Evolutionary conservation across 2,329 filamentous ascomycete genomes (phyloP).

Genomic region (Arthrobotrys conoides): DNA sequence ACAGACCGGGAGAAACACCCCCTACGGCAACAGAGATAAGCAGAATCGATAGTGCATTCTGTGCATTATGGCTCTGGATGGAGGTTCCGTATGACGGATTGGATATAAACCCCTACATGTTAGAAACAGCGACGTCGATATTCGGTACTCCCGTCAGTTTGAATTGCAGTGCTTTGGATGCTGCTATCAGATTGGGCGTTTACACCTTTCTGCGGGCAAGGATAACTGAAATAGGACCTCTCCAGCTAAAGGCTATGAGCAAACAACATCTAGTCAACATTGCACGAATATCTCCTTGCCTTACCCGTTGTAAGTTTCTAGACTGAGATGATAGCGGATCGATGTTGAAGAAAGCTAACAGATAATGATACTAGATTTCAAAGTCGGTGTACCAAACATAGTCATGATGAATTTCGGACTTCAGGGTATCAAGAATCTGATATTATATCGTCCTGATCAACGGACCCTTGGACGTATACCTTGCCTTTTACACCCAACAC

Average conservation of each 20-base stretch:
- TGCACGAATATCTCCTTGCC: neutral
- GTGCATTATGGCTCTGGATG: conserved; percentile 26
- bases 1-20: neutral
- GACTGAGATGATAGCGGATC: neutral
- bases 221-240: neutral
- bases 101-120: neutral
- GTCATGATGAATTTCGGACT: neutral
- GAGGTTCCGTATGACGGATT: conserved; percentile 1
- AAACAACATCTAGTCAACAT: neutral
- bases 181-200: neutral
- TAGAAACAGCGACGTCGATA: neutral
- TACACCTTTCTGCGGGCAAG: neutral
- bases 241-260: neutral
- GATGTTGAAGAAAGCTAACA: neutral
- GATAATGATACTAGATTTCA: neutral
- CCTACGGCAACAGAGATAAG: conserved; percentile 1
- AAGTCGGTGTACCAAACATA: neutral
- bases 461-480: too few relatives aligned
- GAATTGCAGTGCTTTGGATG: neutral
- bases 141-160: neutral
- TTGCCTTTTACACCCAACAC: neutral
- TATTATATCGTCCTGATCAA: neutral
- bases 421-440: neutral
- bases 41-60: conserved; percentile 13
- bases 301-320: conserved; percentile 1